Conservation (phyloP, 164 flowering plant species). For the Taxillus chinensis region DNA sequence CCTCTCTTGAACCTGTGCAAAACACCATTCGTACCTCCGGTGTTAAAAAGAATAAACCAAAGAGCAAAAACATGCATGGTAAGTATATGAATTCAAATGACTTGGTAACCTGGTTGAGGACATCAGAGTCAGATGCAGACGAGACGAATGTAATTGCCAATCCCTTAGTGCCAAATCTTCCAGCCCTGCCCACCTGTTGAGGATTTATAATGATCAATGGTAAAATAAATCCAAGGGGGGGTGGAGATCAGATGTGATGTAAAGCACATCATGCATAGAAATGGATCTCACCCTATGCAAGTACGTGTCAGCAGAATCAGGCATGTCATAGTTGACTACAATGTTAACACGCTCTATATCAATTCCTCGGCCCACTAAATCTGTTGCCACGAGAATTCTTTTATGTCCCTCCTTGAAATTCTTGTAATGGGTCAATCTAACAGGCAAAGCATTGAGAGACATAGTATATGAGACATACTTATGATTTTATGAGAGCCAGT, state of each 20-base stretch:
- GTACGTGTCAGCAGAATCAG: slow-evolving; percentile 96
- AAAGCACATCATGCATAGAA: no score
- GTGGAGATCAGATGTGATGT: background rate
- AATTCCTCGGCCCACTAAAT: slow-evolving; percentile 95
- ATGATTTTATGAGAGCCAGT: no score
- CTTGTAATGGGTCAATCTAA: slow-evolving; percentile 81
- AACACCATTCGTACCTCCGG: no score
- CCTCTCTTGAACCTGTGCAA: slow-evolving; percentile 78
- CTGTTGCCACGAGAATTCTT: slow-evolving; percentile 94
- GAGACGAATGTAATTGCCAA: slow-evolving; percentile 93
- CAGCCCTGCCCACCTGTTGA: slow-evolving; percentile 89
- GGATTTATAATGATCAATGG: background rate
- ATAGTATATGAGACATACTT: no score
- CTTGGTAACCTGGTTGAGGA: slow-evolving; percentile 71
- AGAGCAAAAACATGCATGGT: background rate
- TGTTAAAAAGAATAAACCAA: background rate
- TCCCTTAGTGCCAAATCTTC: slow-evolving; percentile 96
- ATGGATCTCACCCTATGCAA: slow-evolving; percentile 62
- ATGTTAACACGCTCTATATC: slow-evolving; percentile 96
- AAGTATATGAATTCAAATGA: background rate
- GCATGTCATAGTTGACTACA: slow-evolving; percentile 98
- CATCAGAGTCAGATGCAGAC: slow-evolving; percentile 86
- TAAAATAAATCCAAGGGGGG: background rate
- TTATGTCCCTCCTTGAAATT: slow-evolving; percentile 93
- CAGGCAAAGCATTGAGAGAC: background rate